Evolutionary conservation across 2,329 filamentous ascomycete species (phyloP), one percentile per base, ranked within the genome.

Genomic region (Dryadomyces quercivorus): DNA sequence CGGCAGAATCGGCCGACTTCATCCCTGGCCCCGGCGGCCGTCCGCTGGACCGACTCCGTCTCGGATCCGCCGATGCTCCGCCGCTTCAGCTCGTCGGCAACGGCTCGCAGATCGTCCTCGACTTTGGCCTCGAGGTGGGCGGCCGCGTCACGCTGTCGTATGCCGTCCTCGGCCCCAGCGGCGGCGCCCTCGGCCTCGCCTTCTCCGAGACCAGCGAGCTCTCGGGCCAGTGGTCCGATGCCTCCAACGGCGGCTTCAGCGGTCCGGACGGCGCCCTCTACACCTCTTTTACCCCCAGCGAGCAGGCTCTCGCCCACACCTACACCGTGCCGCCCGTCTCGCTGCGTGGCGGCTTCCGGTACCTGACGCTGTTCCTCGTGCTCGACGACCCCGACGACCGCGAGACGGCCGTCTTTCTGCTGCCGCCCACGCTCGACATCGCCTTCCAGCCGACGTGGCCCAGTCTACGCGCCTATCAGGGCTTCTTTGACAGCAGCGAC

Each of bases 61-160:
- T 18, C n/a, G 22, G 20, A 31, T 12, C 2, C 21, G 21, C 21
- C 45, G 13, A 8, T 31, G 26, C 26, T 31, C 26, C 20, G 21
- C 38, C 57, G 6, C 55, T 58, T 3, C 45, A 51, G 2, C 58
- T 67, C 2, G 50, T 21, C 10, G 69, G 70, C 12, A 78, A 80
- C 60, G 75, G 73, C 12, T 77, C 75, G 3, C 68, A 70, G n/a
- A 63, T 78, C 2, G 73, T 81, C 1, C 78, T 80, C 55, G 79
- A 82, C 63, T 82, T 82, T 61, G 78, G 77, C 4, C 67, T 72
- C 22, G 76, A 81, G 61, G 76, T 82, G 5, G 78, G 78, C 42
- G 79, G 79, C 5, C 73, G 81, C 54, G 65, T 76, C 5, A 73
- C 71, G 3, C 59, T 82, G n/a, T 64, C 70, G 10, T 82, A 78